Percentiles rank a stretch among this genome's conserved stretches.
phyloP scores from a whole-genome alignment of 2,329 filamentous ascomycete genomes.

The Cercospora sojina region DNA sequence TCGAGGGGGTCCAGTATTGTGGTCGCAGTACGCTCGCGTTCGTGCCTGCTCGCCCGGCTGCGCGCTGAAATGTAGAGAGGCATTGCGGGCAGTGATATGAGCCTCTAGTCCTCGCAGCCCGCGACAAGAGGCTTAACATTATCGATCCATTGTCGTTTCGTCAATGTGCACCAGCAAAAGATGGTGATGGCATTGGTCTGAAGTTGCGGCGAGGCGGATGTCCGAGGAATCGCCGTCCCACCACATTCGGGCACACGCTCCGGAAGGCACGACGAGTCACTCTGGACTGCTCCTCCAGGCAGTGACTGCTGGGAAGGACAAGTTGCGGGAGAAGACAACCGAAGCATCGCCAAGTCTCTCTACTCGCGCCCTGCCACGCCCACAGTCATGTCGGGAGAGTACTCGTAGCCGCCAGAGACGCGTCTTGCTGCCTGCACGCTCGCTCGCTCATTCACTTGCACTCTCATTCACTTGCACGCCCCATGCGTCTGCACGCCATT shows the following conservation, averaged over 20 bases:
- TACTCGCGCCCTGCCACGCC: neutral
- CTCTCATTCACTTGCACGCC: neutral
- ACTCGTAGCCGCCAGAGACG: neutral
- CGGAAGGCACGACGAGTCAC: conserved; percentile 1
- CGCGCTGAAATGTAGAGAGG: conserved; percentile 47
- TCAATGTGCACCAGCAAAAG: neutral
- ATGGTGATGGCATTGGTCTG: neutral
- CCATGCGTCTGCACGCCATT: conserved; percentile 7
- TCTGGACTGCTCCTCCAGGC: neutral
- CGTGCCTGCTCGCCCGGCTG: conserved; percentile 54
- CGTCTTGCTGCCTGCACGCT: neutral
- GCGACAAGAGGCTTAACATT: conserved; percentile 70
- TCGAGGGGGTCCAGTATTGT: conserved; percentile 54
- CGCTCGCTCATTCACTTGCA: neutral
- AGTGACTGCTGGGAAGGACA: conserved; percentile 8
- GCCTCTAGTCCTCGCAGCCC: conserved; percentile 60
- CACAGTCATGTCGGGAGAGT: conserved; percentile 4
- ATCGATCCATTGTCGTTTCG: conserved; percentile 28
- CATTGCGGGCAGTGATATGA: conserved; percentile 65
- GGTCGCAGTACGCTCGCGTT: conserved; percentile 52
- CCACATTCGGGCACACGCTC: neutral
- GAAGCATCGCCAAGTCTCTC: conserved; percentile 7
- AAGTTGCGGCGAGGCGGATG: neutral
- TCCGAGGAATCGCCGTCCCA: conserved; percentile 10
- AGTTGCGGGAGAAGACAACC: conserved; percentile 7